Conservation (phyloP, 2,329 filamentous ascomycete genomes). For the Calonectria pseudoreteaudii region DNA sequence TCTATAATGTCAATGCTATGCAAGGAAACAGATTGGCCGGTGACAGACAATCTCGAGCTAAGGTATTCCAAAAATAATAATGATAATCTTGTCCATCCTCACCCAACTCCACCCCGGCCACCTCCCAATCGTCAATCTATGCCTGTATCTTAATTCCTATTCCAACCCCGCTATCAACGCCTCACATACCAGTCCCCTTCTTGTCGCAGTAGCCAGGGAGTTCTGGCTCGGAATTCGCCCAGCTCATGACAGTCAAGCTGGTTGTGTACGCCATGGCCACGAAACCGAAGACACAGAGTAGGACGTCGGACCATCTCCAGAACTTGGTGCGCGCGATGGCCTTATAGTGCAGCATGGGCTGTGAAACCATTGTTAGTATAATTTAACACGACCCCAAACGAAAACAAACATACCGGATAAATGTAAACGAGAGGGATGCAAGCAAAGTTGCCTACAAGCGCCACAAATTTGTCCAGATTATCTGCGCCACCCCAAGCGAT, state of each 20-base stretch:
- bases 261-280: slow-evolving; percentile 95
- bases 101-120: slow-evolving; percentile 7
- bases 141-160: not conserved
- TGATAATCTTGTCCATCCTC: not conserved
- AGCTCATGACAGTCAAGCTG: slow-evolving; percentile 85
- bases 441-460: slow-evolving; percentile 95
- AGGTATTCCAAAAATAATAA: slow-evolving; percentile 15
- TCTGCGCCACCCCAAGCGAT: slow-evolving; percentile 94
- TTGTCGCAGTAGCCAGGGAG: slow-evolving; percentile 68
- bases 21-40: slow-evolving; percentile 25
- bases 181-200: slow-evolving; percentile 38
- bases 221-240: slow-evolving; percentile 72
- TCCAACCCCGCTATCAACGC: not conserved
- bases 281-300: slow-evolving; percentile 84
- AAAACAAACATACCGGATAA: slow-evolving; percentile 81
- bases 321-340: slow-evolving; percentile 78
- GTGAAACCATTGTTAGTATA: slow-evolving; percentile 47
- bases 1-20: slow-evolving; percentile 42
- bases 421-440: slow-evolving; percentile 98
- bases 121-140: slow-evolving; percentile 13
- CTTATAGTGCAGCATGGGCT: slow-evolving; percentile 92
- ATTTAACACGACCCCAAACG: not conserved
- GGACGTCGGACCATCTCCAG: slow-evolving; percentile 78
- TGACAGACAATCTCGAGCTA: slow-evolving; percentile 30
- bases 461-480: slow-evolving; percentile 96